These are phyloP conservation scores for Zostera marina DNA, from an alignment of 116 monocot genomes.

Conservation along the genomic window DNA sequence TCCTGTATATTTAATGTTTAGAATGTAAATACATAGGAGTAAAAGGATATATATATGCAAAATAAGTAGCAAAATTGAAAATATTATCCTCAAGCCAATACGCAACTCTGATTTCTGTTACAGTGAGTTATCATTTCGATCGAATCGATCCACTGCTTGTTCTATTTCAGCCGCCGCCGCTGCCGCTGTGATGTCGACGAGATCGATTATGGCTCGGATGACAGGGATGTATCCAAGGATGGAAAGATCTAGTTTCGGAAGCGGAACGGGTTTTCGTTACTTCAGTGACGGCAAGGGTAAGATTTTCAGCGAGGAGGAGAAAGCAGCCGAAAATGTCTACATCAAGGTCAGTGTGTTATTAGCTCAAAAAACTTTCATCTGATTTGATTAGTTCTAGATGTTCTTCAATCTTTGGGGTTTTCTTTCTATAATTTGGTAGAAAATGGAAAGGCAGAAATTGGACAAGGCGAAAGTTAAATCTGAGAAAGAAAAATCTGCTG, in stretches of 20 bases:
- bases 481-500: constrained; percentile 1
- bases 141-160: too few species aligned
- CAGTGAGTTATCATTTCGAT: too few species aligned
- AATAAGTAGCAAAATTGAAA: too few species aligned
- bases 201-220: neutral
- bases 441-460: constrained; percentile 7
- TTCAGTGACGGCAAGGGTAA: constrained; percentile 25
- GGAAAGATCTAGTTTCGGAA: neutral
- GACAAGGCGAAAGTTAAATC: constrained; percentile 7
- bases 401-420: neutral
- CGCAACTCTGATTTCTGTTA: too few species aligned
- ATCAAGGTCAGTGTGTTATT: constrained; percentile 8
- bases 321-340: constrained; percentile 32
- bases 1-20: too few species aligned
- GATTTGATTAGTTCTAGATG: neutral
- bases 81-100: too few species aligned
- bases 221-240: neutral
- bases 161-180: neutral
- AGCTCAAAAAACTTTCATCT: neutral
- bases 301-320: constrained; percentile 33
- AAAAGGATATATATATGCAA: too few species aligned
- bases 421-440: neutral
- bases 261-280: constrained; percentile 2
- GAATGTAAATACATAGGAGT: too few species aligned
- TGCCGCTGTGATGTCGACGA: neutral